These are phyloP conservation scores for Erythrobasidium hasegawianum DNA, from an alignment of 1,284 basidiomycete genomes.

Conservation along the genomic window DNA sequence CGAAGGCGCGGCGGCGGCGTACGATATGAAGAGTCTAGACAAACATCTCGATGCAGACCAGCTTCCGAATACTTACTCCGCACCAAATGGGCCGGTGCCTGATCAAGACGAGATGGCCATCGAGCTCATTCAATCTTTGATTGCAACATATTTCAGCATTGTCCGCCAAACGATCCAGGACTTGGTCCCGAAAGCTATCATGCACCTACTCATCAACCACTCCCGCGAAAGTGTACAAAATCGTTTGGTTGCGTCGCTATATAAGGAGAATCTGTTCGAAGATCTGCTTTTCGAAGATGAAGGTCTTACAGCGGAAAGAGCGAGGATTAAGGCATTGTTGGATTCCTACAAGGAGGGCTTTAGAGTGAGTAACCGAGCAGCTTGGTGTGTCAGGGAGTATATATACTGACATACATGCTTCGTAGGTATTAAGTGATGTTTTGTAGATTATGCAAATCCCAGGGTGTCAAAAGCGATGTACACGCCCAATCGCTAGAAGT, in stretches of 20 bases:
- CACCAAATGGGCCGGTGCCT: slow-evolving; percentile 64
- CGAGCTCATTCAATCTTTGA: slow-evolving; percentile 85
- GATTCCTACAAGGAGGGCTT: slow-evolving; percentile 98
- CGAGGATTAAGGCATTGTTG: slow-evolving; percentile 86
- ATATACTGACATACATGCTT: background rate
- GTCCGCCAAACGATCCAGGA: slow-evolving; percentile 96
- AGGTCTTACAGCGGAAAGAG: slow-evolving; percentile 83
- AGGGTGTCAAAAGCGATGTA: no score
- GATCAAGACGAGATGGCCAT: slow-evolving; percentile 94
- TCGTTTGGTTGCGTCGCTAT: slow-evolving; percentile 82
- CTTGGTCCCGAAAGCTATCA: slow-evolving; percentile 72
- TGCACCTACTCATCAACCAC: slow-evolving; percentile 63
- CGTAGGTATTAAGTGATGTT: slow-evolving; percentile 26
- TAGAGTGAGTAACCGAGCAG: slow-evolving; percentile 42
- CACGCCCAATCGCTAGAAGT: no score
- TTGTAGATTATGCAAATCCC: slow-evolving; percentile 5
- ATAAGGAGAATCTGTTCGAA: slow-evolving; percentile 78
- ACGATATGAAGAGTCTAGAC: slow-evolving; percentile 97
- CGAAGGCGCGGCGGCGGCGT: slow-evolving; percentile 79
- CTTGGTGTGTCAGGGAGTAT: background rate
- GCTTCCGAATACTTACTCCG: slow-evolving; percentile 2
- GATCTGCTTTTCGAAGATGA: slow-evolving; percentile 95
- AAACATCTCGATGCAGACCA: slow-evolving; percentile 61
- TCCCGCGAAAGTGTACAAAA: slow-evolving; percentile 97
- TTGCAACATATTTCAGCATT: slow-evolving; percentile 93